A percentile compares a stretch with the other conserved stretches of the same genome.
Evolutionary conservation across 352 stramenopile species (phyloP).

Genomic region (Phytophthora pini): DNA sequence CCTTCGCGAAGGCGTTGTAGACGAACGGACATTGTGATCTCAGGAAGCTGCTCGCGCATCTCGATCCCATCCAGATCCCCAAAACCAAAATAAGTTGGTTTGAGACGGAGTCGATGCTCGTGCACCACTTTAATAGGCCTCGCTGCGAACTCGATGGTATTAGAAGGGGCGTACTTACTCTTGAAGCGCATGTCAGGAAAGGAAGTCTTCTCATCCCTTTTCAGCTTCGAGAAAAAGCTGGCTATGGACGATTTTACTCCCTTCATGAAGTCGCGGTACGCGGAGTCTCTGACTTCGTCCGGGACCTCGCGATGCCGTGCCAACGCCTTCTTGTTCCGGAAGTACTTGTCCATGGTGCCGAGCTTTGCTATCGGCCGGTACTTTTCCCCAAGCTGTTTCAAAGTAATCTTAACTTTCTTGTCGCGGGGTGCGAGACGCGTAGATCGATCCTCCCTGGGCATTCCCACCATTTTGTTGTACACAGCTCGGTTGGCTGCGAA

Average conservation of each 20-base stretch:
- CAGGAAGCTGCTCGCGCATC: too few relatives aligned
- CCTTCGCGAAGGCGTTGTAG: too few relatives aligned
- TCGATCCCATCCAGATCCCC: too few relatives aligned
- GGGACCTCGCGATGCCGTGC: constrained; percentile 8
- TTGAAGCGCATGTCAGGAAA: constrained; percentile 22
- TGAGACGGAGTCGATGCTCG: too few relatives aligned
- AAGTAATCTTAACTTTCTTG: constrained; percentile 5
- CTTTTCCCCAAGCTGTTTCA: background rate
- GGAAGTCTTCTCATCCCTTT: constrained; percentile 10
- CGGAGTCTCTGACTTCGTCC: constrained; percentile 10
- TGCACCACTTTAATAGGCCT: too few relatives aligned
- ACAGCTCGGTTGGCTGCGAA: constrained; percentile 24
- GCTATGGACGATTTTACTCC: constrained; percentile 11
- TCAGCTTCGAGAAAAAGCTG: constrained; percentile 2
- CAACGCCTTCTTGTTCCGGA: constrained; percentile 7
- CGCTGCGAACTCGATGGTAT: too few relatives aligned
- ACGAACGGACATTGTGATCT: too few relatives aligned
- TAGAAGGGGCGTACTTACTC: too few relatives aligned
- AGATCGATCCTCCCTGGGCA: constrained; percentile 6
- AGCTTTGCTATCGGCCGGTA: constrained; percentile 20
- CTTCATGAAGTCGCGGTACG: constrained; percentile 23
- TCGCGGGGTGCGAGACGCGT: background rate
- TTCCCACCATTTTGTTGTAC: constrained; percentile 27
- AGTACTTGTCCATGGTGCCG: constrained; percentile 13
- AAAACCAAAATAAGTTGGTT: too few relatives aligned